Percentiles rank a stretch among this genome's conserved stretches.
Conservation (phyloP, 192 early-diverging fungal genomes). For the Podila epicladia region DNA sequence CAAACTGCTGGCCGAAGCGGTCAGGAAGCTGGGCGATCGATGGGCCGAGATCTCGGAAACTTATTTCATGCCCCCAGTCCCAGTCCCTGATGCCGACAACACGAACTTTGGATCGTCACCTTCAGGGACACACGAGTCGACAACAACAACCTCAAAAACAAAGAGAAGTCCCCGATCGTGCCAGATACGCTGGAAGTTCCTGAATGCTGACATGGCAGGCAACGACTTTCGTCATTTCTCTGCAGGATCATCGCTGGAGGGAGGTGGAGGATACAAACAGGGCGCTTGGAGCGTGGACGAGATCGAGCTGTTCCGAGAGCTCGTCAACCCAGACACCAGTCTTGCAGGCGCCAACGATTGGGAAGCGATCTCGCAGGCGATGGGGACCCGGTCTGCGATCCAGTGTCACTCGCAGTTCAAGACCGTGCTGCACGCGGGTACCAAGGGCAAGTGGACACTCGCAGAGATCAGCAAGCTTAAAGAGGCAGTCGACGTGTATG, state of each 20-base stretch:
- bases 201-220: neutral
- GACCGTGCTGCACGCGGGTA: slow-evolving; percentile 33
- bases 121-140: neutral
- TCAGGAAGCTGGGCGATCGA: slow-evolving; percentile 1
- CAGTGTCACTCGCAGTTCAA: slow-evolving; percentile 41
- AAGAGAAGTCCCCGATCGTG: slow-evolving; percentile 30
- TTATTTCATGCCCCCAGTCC: slow-evolving; percentile 4
- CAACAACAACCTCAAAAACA: neutral
- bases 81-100: neutral
- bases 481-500: slow-evolving; percentile 24
- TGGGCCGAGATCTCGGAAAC: slow-evolving; percentile 16
- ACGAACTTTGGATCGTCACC: neutral
- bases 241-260: neutral
- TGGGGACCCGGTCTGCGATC: slow-evolving; percentile 24
- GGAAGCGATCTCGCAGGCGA: slow-evolving; percentile 25
- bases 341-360: slow-evolving; percentile 18
- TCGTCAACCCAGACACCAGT: slow-evolving; percentile 7
- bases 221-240: neutral
- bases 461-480: slow-evolving; percentile 15
- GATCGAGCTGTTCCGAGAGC: slow-evolving; percentile 23
- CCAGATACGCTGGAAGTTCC: slow-evolving; percentile 35
- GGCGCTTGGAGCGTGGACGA: slow-evolving; percentile 28
- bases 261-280: neutral
- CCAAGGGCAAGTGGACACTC: slow-evolving; percentile 39
- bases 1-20: slow-evolving; percentile 1